These are phyloP conservation scores for Ascobolus immersus DNA, from an alignment of 495 filamentous ascomycete genomes.

Conservation along the genomic window DNA sequence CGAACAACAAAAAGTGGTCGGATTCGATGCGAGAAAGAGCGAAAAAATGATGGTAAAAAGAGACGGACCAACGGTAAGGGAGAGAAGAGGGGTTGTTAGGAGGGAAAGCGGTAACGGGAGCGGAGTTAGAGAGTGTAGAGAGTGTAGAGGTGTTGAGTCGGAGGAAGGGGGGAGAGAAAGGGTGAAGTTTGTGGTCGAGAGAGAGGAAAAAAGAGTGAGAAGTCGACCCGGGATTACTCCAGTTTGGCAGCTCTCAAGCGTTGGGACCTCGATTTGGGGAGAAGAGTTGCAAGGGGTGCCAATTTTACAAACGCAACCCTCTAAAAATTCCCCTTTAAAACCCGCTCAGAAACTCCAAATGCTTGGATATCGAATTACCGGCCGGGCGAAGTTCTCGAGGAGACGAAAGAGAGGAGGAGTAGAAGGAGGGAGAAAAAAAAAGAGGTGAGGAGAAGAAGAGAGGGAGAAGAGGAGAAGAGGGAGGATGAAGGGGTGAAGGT, in stretches of 20 bases:
- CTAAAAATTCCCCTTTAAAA: conserved; percentile 13
- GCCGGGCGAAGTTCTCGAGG: conserved; percentile 13
- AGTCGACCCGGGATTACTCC: conserved; percentile 15
- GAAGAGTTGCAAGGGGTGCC: conserved; percentile 7
- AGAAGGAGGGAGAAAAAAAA: conserved; percentile 9
- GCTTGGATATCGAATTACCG: too few species aligned
- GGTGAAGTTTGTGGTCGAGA: conserved; percentile 3
- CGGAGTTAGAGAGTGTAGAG: background rate
- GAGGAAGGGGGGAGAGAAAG: conserved; percentile 6
- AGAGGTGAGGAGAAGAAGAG: conserved; percentile 2
- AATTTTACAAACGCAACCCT: conserved; percentile 8
- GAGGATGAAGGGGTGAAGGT: too few species aligned
- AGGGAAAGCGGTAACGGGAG: too few species aligned
- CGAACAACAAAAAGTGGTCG: too few species aligned
- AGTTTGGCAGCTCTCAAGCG: conserved; percentile 13
- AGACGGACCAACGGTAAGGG: background rate
- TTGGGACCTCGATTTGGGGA: too few species aligned
- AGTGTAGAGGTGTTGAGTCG: conserved; percentile 6
- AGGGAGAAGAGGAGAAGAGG: too few species aligned
- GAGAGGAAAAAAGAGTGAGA: conserved; percentile 6
- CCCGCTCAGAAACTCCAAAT: conserved; percentile 16
- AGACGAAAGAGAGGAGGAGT: conserved; percentile 9
- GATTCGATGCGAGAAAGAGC: too few species aligned
- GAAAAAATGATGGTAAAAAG: conserved; percentile 7
- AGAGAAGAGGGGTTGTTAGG: background rate